Conservation (phyloP, 2,329 filamentous ascomycete species). For the Penicillium freii region DNA sequence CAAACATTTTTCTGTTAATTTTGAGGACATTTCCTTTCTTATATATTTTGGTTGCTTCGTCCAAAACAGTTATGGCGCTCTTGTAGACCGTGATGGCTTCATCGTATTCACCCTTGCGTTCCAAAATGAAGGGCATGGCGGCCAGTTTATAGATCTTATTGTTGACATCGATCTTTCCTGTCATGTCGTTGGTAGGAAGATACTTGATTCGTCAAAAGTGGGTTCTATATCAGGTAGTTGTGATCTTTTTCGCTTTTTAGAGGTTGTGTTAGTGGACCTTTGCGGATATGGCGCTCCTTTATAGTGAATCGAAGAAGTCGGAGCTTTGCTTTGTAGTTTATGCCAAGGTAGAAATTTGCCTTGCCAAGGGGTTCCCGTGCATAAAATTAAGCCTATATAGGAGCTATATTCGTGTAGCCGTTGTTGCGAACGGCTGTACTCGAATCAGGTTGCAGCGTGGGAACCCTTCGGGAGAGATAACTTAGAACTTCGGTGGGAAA, state of each 20-base stretch:
- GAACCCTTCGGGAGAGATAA: background rate
- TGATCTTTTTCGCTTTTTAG: background rate
- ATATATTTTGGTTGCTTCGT: conserved; percentile 3
- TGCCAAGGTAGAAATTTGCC: conserved; percentile 1
- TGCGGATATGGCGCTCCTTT: background rate
- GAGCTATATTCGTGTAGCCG: background rate
- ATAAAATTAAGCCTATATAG: background rate
- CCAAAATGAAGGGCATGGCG: conserved; percentile 9
- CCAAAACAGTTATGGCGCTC: conserved; percentile 8
- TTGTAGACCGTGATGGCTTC: conserved; percentile 16
- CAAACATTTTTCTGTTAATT: conserved; percentile 20
- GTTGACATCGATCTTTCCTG: conserved; percentile 1
- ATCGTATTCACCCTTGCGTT: conserved; percentile 13
- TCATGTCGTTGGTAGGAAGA: background rate
- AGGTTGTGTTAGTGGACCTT: background rate
- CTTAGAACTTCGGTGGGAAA: background rate
- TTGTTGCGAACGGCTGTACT: background rate
- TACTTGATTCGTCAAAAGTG: too few species aligned
- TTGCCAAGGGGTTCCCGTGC: background rate
- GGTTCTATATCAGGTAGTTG: background rate
- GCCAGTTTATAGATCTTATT: conserved; percentile 6
- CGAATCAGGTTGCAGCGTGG: background rate
- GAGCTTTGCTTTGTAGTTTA: background rate
- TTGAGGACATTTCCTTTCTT: conserved; percentile 15
- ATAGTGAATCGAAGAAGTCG: background rate